Evolutionary conservation across 352 stramenopile species (phyloP).

Genomic region (Phytophthora fragariaefolia): DNA sequence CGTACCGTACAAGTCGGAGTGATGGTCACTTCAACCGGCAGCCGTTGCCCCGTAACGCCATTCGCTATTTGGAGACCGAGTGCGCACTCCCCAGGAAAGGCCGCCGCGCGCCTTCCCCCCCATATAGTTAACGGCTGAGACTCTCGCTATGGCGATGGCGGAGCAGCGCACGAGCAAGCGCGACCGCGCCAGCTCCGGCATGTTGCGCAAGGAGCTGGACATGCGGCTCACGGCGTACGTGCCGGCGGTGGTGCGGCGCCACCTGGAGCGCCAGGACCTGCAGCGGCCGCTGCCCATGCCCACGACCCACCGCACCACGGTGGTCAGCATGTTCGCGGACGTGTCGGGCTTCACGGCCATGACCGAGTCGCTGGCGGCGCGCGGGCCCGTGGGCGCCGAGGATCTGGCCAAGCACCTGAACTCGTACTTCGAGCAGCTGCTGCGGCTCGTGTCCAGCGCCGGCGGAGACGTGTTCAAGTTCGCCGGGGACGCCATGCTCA

Average conservation of each 20-base stretch:
- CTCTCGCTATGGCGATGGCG: conserved; percentile 13
- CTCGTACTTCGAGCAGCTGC: conserved; percentile 92
- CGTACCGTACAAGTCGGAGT: conserved; percentile 26
- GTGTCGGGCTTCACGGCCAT: conserved; percentile 95
- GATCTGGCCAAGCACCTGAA: conserved; percentile 93
- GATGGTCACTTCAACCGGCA: conserved; percentile 41
- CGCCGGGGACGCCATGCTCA: conserved; percentile 95
- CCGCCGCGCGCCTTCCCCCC: not conserved
- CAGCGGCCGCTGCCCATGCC: conserved; percentile 51
- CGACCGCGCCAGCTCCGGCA: conserved; percentile 43
- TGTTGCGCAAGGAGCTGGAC: conserved; percentile 81
- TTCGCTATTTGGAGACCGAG: conserved; percentile 41
- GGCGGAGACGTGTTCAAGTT: conserved; percentile 95
- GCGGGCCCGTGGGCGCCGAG: conserved; percentile 88
- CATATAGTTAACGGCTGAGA: conserved; percentile 23
- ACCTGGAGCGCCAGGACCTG: conserved; percentile 71
- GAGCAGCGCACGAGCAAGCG: conserved; percentile 15
- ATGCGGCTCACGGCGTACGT: conserved; percentile 85
- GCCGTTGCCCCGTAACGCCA: conserved; percentile 34
- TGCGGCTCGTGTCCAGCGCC: conserved; percentile 81
- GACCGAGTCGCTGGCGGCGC: conserved; percentile 90
- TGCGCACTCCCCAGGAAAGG: not conserved
- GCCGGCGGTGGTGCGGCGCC: conserved; percentile 77
- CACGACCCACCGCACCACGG: conserved; percentile 73
- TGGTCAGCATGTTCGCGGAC: conserved; percentile 94